phyloP scores from a whole-genome alignment of 345 rosid species.

The Eucalyptus lansdowneana region DNA sequence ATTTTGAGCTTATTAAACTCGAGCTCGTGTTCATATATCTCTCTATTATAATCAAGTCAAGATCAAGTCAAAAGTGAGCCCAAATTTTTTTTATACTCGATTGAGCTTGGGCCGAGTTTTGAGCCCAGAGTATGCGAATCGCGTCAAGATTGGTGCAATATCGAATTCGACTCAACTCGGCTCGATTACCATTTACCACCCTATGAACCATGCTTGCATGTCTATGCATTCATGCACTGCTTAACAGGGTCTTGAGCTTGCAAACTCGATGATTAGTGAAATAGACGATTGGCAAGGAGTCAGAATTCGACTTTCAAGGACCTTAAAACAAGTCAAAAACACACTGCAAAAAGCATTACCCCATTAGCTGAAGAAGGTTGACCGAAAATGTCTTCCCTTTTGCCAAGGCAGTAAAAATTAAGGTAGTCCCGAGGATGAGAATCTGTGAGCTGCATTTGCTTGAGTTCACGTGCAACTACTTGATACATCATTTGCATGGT shows the following conservation, averaged over 20 bases:
- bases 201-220: not conserved
- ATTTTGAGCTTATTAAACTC: not conserved
- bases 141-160: not conserved
- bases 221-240: not conserved
- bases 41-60: not conserved
- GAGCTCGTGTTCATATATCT: not conserved
- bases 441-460: slow-evolving; percentile 29
- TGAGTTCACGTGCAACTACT: slow-evolving; percentile 46
- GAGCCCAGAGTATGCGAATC: not conserved
- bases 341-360: slow-evolving; percentile 19
- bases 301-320: not conserved
- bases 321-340: not conserved
- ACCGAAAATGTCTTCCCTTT: slow-evolving; percentile 25
- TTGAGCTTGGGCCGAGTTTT: not conserved
- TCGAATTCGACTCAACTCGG: not conserved
- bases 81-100: not conserved
- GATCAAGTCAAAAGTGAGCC: not conserved
- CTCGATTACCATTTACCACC: not conserved
- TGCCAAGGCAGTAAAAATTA: slow-evolving; percentile 90
- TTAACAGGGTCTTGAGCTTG: not conserved
- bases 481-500: slow-evolving; percentile 92
- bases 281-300: not conserved
- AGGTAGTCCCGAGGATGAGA: slow-evolving; percentile 83
- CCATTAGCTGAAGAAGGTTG: slow-evolving; percentile 6
- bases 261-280: not conserved